Conservation (phyloP, 2,329 filamentous ascomycete genomes). For the Ceratocystis smalleyi region DNA sequence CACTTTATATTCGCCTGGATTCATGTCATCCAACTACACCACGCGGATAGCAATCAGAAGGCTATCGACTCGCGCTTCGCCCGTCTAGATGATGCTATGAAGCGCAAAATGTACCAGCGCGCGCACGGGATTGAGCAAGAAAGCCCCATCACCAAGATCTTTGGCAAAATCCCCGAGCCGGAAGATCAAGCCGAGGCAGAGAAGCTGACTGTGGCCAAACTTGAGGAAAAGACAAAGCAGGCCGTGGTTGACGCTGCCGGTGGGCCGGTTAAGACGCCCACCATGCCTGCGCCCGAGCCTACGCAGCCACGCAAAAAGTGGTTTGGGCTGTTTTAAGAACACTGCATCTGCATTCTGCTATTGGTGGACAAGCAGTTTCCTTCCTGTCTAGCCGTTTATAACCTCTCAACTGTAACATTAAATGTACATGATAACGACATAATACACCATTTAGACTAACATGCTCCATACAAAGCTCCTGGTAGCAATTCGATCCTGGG, state of each 20-base stretch:
- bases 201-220: slow-evolving; percentile 19
- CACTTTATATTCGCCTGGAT: slow-evolving; percentile 48
- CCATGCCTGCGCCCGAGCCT: not conserved
- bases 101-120: slow-evolving; percentile 70
- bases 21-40: slow-evolving; percentile 62
- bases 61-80: slow-evolving; percentile 56
- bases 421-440: not conserved
- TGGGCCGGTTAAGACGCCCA: not conserved
- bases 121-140: slow-evolving; percentile 64
- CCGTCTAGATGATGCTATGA: slow-evolving; percentile 71
- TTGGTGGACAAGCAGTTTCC: not conserved
- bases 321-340: slow-evolving; percentile 14
- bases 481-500: not conserved
- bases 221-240: slow-evolving; percentile 13
- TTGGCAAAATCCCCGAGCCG: slow-evolving; percentile 25
- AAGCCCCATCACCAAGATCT: slow-evolving; percentile 36
- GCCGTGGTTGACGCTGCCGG: slow-evolving; percentile 14
- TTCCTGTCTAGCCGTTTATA: not conserved
- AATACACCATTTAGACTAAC: not conserved
- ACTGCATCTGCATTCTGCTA: not conserved
- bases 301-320: slow-evolving; percentile 15
- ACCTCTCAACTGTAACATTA: not conserved
- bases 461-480: not conserved
- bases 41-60: slow-evolving; percentile 51
- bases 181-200: slow-evolving; percentile 26